phyloP scores from a whole-genome alignment of 176 grass and related monocot species.

The Eragrostis curvula region DNA sequence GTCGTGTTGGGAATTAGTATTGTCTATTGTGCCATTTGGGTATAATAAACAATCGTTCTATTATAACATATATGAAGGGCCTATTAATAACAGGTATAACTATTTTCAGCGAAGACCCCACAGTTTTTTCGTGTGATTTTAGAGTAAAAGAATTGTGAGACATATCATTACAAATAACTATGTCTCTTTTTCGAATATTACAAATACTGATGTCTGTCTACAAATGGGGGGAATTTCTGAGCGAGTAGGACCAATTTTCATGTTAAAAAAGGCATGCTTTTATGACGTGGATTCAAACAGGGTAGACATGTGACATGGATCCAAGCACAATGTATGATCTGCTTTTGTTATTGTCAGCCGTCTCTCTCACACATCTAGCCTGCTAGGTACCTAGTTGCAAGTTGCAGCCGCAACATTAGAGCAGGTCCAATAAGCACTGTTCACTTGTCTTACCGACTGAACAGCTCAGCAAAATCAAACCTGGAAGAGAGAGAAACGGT shows the following conservation, averaged over 20 bases:
- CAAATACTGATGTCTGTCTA: no score
- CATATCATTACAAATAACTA: no score
- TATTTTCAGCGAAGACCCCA: no score
- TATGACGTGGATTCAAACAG: not conserved
- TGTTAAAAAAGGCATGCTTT: not conserved
- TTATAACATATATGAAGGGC: no score
- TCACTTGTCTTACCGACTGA: no score
- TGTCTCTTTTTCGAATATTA: no score
- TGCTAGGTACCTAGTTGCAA: conserved; percentile 7
- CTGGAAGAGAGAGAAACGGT: no score
- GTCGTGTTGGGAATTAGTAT: not conserved
- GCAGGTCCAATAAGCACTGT: no score
- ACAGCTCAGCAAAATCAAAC: no score
- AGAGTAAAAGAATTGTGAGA: no score
- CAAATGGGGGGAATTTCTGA: not conserved
- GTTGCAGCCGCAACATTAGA: conserved; percentile 21
- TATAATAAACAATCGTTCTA: not conserved
- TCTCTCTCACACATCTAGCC: conserved; percentile 21
- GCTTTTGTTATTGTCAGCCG: not conserved
- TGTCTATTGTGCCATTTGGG: not conserved
- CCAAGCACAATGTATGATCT: not conserved
- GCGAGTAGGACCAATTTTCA: not conserved
- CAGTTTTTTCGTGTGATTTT: no score
- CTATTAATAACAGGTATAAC: no score
- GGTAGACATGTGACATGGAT: not conserved